Base-by-base conservation (phyloP, 1,284 basidiomycete species). In the Malassezia pachydermatis region DNA sequence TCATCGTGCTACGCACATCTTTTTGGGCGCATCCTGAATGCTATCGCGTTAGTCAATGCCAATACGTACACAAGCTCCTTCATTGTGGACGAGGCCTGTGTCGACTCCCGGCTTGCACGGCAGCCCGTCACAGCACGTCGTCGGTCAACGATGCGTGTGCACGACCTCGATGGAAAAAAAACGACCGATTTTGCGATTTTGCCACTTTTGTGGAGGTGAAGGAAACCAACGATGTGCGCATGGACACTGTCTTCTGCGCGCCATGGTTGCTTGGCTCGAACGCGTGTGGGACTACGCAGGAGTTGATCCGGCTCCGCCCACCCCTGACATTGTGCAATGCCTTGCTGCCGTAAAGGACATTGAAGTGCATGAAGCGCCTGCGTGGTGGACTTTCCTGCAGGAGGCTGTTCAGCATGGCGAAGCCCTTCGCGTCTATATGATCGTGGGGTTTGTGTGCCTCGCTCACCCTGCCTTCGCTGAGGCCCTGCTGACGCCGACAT, bases 21-120 rank as follows among this genome's bases (percentile, higher is more conserved):
- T 63, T 45, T 69, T 69, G 24, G 65, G 66, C 41, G 65, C 67
- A 67, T 68, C 64, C 48, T 69, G 66, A 19, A 41, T 33, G 11
- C 52, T 54, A 42, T 13, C n/a, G n/a, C n/a, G 32, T 16, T 8
- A n/a, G 35, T 39, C 20, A 35, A 33, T 39, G 19, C 35, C 29
- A 34, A 43, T 42, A 54, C 54, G 28, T 54, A 60, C 40, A 68
- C 66, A 33, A 67, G 57, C 41, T 68, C 62, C 55, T 68, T 68
- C 66, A 68, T 68, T 27, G n/a, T 60, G 59, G n/a, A n/a, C n/a
- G n/a, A n/a, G n/a, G n/a, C n/a, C n/a, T n/a, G n/a, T n/a, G n/a
- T n/a, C n/a, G n/a, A n/a, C n/a, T n/a, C n/a, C n/a, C n/a, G n/a
- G n/a, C n/a, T n/a, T n/a, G n/a, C n/a, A n/a, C n/a, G n/a, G n/a